Evolutionary conservation across 495 filamentous ascomycete genomes (phyloP), one percentile per base, ranked within the genome.

Genomic region (Penicillium ucsense): DNA sequence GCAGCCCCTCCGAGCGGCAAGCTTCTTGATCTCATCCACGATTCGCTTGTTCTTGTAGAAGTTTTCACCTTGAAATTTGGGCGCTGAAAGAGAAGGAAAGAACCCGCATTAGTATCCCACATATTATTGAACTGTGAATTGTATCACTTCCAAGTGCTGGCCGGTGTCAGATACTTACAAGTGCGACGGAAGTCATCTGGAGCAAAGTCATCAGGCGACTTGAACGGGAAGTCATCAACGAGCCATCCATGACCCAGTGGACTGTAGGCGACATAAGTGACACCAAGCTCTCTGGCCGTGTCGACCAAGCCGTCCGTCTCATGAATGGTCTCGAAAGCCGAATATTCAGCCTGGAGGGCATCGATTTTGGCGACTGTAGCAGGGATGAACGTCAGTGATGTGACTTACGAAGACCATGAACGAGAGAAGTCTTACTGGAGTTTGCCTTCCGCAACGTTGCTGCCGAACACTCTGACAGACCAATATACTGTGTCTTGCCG

Each of bases 301-400:
- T 68, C 62, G 31, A 74, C 67, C 31, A 72, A 45, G 8, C 57
- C 62, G 33, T 68, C 63, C 31, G 62, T 66, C 52, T 73, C 67
- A 45, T 74, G 71, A 0, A 75, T 5, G 20, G 71, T 75, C 56
- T 75, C 71, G 39, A 74, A 74, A 4, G 71, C 68, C 0, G 72
- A 76, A 52, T 74, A 76, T 38, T 76, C 72, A 7, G 70, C 70
- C 51, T 76, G 72, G 20, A 76, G 44, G n/a, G 72, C 72, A 38
- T 74, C 71, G 35, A 76, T 74, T 47, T 67, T 70, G 51, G 71
- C 68, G 50, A 76, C 72, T 73, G 35, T 20, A 20, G 20, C 20
- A 20, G 20, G 20, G 20, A 44, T n/a, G 4, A 27, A 32, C 10
- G 33, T 57, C 29, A 57, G 47, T 30, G 34, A 35, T 35, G 10